Base-by-base conservation (phyloP, 1,284 basidiomycete species). In the Athelia psychrophila region DNA sequence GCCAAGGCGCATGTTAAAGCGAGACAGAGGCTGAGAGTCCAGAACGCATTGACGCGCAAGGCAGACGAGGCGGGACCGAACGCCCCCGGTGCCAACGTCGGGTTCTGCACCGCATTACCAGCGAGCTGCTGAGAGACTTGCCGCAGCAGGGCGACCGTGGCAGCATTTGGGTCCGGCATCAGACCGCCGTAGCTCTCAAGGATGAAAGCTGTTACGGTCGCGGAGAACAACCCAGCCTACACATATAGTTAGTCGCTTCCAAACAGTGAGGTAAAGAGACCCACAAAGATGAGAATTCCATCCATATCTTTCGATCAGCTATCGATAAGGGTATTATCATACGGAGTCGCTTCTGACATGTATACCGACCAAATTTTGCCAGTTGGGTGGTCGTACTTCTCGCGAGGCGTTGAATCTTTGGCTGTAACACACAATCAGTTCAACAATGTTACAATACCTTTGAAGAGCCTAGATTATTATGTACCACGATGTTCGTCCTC, bases 281-380 rank as follows among this genome's bases (percentile, higher is more conserved):
- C 10, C 47, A 40, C 75, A 56, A 78, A 76, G 40, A 77, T 74
- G 2, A 77, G 63, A 35, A 76, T 70, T 3, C 69, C 68, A 52
- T 76, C 71, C 68, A 77, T 73, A 40, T 73, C 71, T 6, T 69
- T 66, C 56, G 73, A 73, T 73, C 74, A 42, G 20, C 38, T n/a
- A 18, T 42, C n/a, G 16, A 42, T 9, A 9, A 42, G 38, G 6
- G 9, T 16, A 9, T 42, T n/a, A 30, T 30, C 27, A 13, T 30
- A 30, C 13, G 5, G 5, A 13, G 13, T 30, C 27, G 27, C 27
- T 30, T 30, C 27, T 6, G 27, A 30, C 13, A 13, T 30, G 13
- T 30, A 30, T 5, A 30, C 27, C 13, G 27, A 30, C 27, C 27
- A 30, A 6, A 30, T 30, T 13, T 30, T 30, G 27, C 6, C 27